Percentiles rank a stretch among this genome's conserved stretches.
phyloP scores from a whole-genome alignment of 2,329 filamentous ascomycete genomes.

The Aureobasidium melanogenum region DNA sequence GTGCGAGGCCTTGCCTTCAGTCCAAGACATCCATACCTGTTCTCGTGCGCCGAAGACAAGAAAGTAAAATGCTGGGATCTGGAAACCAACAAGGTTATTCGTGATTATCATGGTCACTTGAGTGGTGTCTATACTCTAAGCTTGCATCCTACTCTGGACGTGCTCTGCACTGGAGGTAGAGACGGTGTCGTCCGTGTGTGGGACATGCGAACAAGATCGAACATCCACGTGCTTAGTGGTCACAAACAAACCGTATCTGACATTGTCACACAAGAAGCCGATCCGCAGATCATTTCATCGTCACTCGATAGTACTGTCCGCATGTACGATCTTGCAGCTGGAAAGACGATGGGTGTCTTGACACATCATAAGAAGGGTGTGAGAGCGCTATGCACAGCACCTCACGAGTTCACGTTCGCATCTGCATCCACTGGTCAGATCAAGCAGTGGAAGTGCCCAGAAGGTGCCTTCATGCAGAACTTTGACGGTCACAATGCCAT shows the following conservation, averaged over 20 bases:
- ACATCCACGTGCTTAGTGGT: constrained; percentile 85
- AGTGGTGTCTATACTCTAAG: constrained; percentile 90
- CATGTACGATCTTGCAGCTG: constrained; percentile 91
- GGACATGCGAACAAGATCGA: constrained; percentile 96
- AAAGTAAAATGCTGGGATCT: constrained; percentile 99
- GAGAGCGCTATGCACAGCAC: constrained; percentile 72
- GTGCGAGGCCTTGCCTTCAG: constrained; percentile 88
- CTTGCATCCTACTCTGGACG: constrained; percentile 89
- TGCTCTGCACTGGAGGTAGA: constrained; percentile 86
- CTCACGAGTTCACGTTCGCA: constrained; percentile 92
- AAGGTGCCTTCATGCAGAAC: constrained; percentile 98
- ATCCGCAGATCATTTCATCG: constrained; percentile 90
- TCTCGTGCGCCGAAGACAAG: constrained; percentile 97
- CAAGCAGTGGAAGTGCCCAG: constrained; percentile 99
- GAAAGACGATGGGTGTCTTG: constrained; percentile 89
- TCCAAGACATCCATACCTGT: constrained; percentile 88
- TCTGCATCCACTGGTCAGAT: constrained; percentile 86
- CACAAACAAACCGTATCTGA: constrained; percentile 87
- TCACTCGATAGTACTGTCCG: constrained; percentile 87
- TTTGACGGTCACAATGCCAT: constrained; percentile 95
- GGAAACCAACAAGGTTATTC: constrained; percentile 98
- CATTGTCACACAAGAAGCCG: constrained; percentile 87
- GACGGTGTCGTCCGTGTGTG: constrained; percentile 93
- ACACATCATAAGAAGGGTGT: constrained; percentile 99
- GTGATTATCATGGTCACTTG: constrained; percentile 91